Evolutionary conservation across 2,329 filamentous ascomycete genomes (phyloP), one percentile per base, ranked within the genome.

Genomic region (Daldinia sp.): DNA sequence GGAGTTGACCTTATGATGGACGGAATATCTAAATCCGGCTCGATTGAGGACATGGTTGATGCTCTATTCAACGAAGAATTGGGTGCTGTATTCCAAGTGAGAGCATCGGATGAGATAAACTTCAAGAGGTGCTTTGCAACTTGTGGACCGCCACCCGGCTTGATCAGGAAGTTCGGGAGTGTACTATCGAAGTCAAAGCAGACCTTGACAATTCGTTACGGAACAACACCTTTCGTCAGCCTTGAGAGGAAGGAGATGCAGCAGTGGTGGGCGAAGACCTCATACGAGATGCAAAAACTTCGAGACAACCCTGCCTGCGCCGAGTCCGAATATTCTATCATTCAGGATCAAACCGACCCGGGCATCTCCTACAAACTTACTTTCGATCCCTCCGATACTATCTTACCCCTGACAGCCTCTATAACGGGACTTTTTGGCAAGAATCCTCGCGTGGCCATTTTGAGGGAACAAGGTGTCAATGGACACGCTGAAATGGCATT

Each of bases 401-500:
- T 83, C 79, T 71, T 83, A 79, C 74, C 84, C 80, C 77, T 80
- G 82, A 55, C 79, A 78, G 67, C 69, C 28, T 70, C 69, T 39
- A 63, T 72, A 57, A 65, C 59, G 26, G 65, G 67, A 0, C 46
- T 72, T 44, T 70, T 77, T 84, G 65, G 88, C 94, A 78, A 86
- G 87, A 83, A 72, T 76, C 79, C 81, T 92, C 92, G 1, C 28
- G 94, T 98, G 30, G 96, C 96, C 44, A 97, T 98, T 74, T 88
- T 98, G 20, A 88, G 96, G 76, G 95, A 98, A 80, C 93, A 98
- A 79, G 96, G 95, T 78, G 93, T 97, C 73, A 98, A 98, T 82
- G 93, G 94, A 44, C 89, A 98, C 76, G 90, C 93, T n/a, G 96
- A 98, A 80, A 97, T 98, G 93, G 96, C 96, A 1, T 98, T 97